These are phyloP conservation scores for Termitomyces sp. DNA, from an alignment of 768 basidiomycete species.

Conservation along the genomic window DNA sequence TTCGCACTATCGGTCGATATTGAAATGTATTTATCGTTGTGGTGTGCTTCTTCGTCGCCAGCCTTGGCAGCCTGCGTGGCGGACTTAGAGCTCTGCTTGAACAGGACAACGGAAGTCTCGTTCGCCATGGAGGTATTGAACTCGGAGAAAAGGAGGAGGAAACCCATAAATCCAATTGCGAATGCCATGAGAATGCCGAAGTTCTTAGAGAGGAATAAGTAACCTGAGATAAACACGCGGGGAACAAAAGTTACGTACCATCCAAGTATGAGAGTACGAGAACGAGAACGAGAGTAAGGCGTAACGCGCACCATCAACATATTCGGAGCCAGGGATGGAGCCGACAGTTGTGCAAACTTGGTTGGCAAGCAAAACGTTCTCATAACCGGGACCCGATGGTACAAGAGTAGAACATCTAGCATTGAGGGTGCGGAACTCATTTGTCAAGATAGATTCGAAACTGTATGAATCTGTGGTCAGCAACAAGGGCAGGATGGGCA, in stretches of 20 bases:
- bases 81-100: conserved; percentile 51
- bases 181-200: conserved; percentile 71
- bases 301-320: conserved; percentile 59
- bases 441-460: conserved; percentile 74
- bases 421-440: conserved; percentile 75
- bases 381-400: conserved; percentile 63
- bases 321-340: conserved; percentile 51
- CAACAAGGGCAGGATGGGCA: conserved; percentile 44
- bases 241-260: conserved; percentile 11
- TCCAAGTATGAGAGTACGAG: conserved; percentile 24
- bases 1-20: conserved; percentile 12
- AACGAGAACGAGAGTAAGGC: conserved; percentile 48
- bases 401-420: conserved; percentile 58
- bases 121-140: conserved; percentile 37
- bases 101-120: conserved; percentile 48
- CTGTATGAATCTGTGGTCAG: conserved; percentile 34
- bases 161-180: conserved; percentile 47
- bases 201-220: conserved; percentile 34
- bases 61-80: conserved; percentile 23
- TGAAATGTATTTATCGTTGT: conserved; percentile 27
- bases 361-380: conserved; percentile 50
- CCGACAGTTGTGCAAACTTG: conserved; percentile 80
- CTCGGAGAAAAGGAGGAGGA: conserved; percentile 62
- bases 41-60: conserved; percentile 30
- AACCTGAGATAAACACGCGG: neutral